Evolutionary conservation across 805 yeast genomes (phyloP), one percentile per base, ranked within the genome.

Genomic region (Brettanomyces nanus): DNA sequence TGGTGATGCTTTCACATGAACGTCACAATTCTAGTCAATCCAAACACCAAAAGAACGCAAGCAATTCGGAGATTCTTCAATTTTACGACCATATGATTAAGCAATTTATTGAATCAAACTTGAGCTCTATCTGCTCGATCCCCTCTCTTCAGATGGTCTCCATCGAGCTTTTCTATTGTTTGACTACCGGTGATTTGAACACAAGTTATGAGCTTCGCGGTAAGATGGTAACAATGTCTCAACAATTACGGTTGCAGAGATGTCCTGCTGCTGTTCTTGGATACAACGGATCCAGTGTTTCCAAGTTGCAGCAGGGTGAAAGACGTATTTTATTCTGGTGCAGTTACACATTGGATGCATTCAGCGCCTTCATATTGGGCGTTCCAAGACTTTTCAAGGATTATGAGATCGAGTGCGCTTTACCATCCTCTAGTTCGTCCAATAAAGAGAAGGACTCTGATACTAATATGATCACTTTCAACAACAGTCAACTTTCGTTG

Each of bases 311-410:
- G 62, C 92, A 82, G 58, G 87, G 89, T 44, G 85, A 84, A 52
- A 69, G 95, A 45, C 73, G 95, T 54, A 72, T 84, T 26, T 59
- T 85, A 28, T 87, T 87, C 49, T 87, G 96, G 96, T 77, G 85
- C 45, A 73, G 80, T 31, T 86, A 84, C 56, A 69, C 78, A 21
- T 65, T 87, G 45, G 96, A 87, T 54, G 69, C 77, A 3, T 84
- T 84, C 52, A 66, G 85, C 19, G 76, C 90, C 3, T 69, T 84
- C 42, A 78, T 78, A 41, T 61, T 86, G 34, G 96, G 96, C 33
- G 84, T 85, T 28, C 95, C 95, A 4, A 65, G 94, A 45, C 60
- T 85, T 34, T 59, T 86, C 20, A 81, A 81, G 50, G 95, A 85
- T 53, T 75, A 74, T 49, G 94, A 85, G 54, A 76, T 86, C 36